Base-by-base conservation (phyloP, 176 grass and related monocot genomes). In the Cenchrus americanus region DNA sequence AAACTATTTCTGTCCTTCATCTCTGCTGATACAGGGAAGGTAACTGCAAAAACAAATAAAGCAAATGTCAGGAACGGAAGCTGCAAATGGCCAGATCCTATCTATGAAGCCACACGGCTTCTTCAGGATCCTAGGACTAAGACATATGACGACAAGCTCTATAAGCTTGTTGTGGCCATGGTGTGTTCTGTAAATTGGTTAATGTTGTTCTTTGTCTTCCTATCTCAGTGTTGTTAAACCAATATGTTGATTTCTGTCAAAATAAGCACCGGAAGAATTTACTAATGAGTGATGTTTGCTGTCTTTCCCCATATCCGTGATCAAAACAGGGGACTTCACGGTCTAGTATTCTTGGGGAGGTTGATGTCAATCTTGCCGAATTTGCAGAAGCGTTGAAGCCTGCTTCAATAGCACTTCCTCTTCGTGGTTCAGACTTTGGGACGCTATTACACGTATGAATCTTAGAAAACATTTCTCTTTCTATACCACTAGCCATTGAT, bases 41-140 rank as follows among this genome's bases (percentile, higher is more conserved):
- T 88, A 53, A 94, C 77, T 63, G 91, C 96, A 66, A 99, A 99
- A 84, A 99, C 96, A 90, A 96, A 96, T 81, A 99, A 99, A 88
- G 87, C 91, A 70, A 99, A 92, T 85, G 93, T 96, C 58, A 92
- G 93, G 70, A 99, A 96, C 78, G 93, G 91, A 69, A 96, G 26
- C 69, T 99, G 96, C 73, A 99, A 92, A 90, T 99, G 96, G 96
- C 73, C 96, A 34, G 96, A 99, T 86, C 96, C 96, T 79, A 96
- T 99, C 69, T 99, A 99, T 81, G 96, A 99, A 90, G 92, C 93
- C 51, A 96, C 96, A 73, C 92, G 93, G 46, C 93, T 99, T 86
- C 85, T 99, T 85, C 96, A 90, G 84, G 93, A 99, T 91, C 51
- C 87, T 76, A 89, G 88, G 70, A 90, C 93, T 21, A 99, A 99